Evolutionary conservation across 2,329 filamentous ascomycete species (phyloP), one percentile per base, ranked within the genome.

Genomic region (Decorospora gaudefroyi): DNA sequence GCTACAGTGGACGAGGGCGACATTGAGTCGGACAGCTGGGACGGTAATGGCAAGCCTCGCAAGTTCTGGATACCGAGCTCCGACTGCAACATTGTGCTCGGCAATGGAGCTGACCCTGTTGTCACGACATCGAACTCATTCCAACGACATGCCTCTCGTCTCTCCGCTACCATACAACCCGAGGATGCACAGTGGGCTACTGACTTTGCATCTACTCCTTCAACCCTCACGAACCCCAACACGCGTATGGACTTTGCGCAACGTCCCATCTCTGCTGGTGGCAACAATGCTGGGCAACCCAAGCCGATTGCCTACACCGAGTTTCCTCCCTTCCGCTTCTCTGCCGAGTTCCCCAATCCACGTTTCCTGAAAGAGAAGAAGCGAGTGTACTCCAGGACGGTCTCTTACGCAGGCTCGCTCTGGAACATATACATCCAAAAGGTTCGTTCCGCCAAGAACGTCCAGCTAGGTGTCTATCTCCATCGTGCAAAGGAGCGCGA

Each of bases 351-450:
- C 38, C 78, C 78, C 0, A 79, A 78, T 49, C 78, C 80, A 1
- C 71, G 77, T 11, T 72, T 76, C 5, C 66, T 82, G 16, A 82
- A 81, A 46, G 79, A 82, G 57, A 80, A 79, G 67, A 82, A 81
- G 60, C 71, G 79, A 0, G 76, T 82, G 6, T 82, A 82, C 59
- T 79, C 76, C 8, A 74, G 78, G 21, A 82, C 79, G 2, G 78
- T 82, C 4, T 82, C 80, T 55, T 83, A 83, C 47, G 79, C 79
- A 3, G 80, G 80, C 2, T 78, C 74, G 12, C 65, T 81, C 11
- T 83, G 80, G 80, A 83, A 83, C 52, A 78, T 83, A n/a, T 83
- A 82, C 60, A 81, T 83, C 8, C 80, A 82, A 54, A 80, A 81
- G 47, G 76, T 81, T 2, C 74, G 76, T 6, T 78, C 76, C 0